Base-by-base conservation (phyloP, 768 basidiomycete species). In the Rhizopogon rudus region DNA sequence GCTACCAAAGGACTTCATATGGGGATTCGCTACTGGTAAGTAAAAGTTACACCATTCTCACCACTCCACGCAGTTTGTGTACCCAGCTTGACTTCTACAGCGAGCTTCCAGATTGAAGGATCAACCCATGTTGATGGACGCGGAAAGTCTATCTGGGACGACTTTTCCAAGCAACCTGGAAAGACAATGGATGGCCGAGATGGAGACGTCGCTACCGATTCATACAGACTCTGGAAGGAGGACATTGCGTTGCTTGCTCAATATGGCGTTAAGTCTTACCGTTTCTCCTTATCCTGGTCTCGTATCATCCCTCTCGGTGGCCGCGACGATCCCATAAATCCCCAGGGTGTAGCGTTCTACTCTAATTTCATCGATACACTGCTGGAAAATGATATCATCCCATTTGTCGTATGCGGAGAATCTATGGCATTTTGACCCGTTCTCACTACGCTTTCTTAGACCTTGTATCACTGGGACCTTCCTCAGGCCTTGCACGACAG, bases 401-500 rank as follows among this genome's bases (percentile, higher is more conserved):
- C 86, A 7, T 88, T 88, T 60, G 81, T 86, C 51, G 86, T 84
- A 61, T 42, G 81, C 78, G 40, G 42, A 48, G 40, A 9, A 17
- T 51, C 3, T 6, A 0, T 28, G 20, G 25, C 37, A 33, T 44
- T 57, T 16, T 49, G 17, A 55, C 53, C 9, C 6, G 22, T 46
- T 31, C 56, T 43, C 28, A 13, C 6, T 22, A 13, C 4, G 28
- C 52, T 52, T 25, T 33, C 8, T 9, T 58, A 87, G 83, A 88
- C 84, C 0, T 69, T 88, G 37, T 86, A 87, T 63, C 87, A 86
- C 66, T 91, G 88, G 89, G 88, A 91, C 64, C 78, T 90, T 9
- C 89, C 89, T 9, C 84, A 87, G 63, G 82, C 71, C 20, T 78
- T 93, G 40, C 81, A 88, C 53, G 83, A 89, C 57, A 77, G 83